Evolutionary conservation across 345 rosid genomes (phyloP).

Genomic region (Linum trigynum): DNA sequence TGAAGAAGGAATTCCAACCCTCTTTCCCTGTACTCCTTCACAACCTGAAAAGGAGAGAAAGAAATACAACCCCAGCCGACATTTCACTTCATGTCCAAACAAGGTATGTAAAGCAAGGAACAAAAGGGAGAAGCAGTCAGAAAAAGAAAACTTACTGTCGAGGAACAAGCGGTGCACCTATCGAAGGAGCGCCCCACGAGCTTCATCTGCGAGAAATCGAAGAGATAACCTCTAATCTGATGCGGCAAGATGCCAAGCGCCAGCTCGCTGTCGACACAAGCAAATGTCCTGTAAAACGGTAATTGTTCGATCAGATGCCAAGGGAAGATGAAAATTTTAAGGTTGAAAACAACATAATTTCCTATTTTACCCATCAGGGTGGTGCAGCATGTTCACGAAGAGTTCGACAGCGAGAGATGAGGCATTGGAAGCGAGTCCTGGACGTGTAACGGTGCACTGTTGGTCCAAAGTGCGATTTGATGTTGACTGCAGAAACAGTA

Average conservation of each 20-base stretch:
- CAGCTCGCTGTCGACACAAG: conserved; percentile 53
- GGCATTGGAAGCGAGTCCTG: conserved; percentile 93
- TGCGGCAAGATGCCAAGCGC: conserved; percentile 93
- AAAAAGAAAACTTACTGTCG: conserved; percentile 45
- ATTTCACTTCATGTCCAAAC: background rate
- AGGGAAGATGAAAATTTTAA: background rate
- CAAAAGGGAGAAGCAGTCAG: background rate
- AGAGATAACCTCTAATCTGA: conserved; percentile 80
- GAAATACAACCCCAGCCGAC: background rate
- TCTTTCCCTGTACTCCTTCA: conserved; percentile 51
- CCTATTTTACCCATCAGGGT: conserved; percentile 62
- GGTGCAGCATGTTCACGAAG: conserved; percentile 71
- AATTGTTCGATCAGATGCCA: conserved; percentile 3
- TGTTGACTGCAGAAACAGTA: conserved; percentile 56
- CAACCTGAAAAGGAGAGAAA: conserved; percentile 40
- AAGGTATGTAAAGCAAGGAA: background rate
- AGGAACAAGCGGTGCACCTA: conserved; percentile 85
- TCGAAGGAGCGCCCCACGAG: conserved; percentile 72
- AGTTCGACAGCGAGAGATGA: conserved; percentile 87
- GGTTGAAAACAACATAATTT: background rate
- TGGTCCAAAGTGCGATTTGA: conserved; percentile 90
- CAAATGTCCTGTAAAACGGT: conserved; percentile 40
- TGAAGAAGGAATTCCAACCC: conserved; percentile 65
- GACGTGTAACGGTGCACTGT: conserved; percentile 96
- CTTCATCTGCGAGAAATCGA: conserved; percentile 72